These are phyloP conservation scores for Bolboschoenus planiculmis DNA, from an alignment of 176 grass and related monocot species.

Conservation along the genomic window DNA sequence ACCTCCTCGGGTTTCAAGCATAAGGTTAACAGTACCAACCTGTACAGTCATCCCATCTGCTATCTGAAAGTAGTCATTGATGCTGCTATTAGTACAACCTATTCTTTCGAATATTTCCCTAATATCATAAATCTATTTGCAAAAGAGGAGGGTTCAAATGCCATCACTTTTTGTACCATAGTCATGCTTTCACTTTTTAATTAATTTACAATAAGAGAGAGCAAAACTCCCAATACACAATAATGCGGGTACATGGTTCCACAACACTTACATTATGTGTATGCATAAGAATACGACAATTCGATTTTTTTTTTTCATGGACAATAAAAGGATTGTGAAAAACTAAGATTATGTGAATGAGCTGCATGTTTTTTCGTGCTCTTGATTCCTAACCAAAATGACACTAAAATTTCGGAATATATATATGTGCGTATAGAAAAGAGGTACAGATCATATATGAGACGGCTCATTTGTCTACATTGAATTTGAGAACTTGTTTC, in stretches of 20 bases:
- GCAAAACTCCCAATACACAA: background rate
- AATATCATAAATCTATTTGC: background rate
- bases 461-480: background rate
- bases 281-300: background rate
- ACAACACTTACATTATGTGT: background rate
- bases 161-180: background rate
- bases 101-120: background rate
- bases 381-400: background rate
- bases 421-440: background rate
- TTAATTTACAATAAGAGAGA: background rate
- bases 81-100: background rate
- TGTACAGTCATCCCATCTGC: constrained; percentile 98
- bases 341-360: background rate
- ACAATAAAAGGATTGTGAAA: background rate
- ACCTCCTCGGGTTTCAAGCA: constrained; percentile 89
- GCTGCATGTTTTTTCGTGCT: background rate
- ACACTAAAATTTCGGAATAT: background rate
- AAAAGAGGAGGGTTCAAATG: background rate
- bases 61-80: constrained; percentile 42
- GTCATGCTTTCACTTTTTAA: background rate
- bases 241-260: background rate
- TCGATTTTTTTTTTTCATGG: background rate
- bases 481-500: background rate
- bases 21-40: constrained; percentile 88
- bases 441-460: background rate